Evolutionary conservation across 805 yeast genomes (phyloP), one percentile per base, ranked within the genome.

Genomic region (Kluyveromyces nonfermentans): DNA sequence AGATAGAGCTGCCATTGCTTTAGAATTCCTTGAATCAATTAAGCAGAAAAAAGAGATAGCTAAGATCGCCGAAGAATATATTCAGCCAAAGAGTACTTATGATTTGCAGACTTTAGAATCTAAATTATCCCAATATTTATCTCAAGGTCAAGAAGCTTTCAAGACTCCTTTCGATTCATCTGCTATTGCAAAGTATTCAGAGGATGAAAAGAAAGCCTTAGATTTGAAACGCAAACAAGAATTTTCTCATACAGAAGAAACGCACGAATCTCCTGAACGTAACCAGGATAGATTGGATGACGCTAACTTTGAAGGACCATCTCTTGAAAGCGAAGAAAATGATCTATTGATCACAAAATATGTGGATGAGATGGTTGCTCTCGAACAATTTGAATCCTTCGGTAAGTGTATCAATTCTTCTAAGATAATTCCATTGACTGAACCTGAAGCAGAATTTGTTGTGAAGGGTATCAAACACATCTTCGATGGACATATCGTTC

Each of bases 1-100:
- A 71, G 98, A 90, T 63, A 81, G 98, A 63, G 97, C 98, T 8
- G 84, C 95, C 2, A 71, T 90, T 53, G 82, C 95, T 1, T 73
- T 90, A 58, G 74, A 78, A 50, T 77, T 88, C 48, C 74, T 85
- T 49, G 68, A 68, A 28, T 60, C 71, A 7, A 59, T 68, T 7
- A 60, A 61, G 28, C 61, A 63, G 41, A 63, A 64, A 17, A 52
- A 61, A 17, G 64, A 68, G 10, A 57, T 60, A 42, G 55, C 52
- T 35, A 44, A 51, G 15, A 68, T 72, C 21, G 67, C 70, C 33
- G 48, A 49, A 35, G 70, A 69, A 41, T 77, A 82, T 52, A 74
- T 89, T 49, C 74, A 80, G 43, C 84, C 89, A 43, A 76, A 77
- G 41, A 71, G 77, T 47, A 75, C 75, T 48, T 87, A 78, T 63